A percentile compares a stretch with the other conserved stretches of the same genome.
phyloP scores from a whole-genome alignment of 352 stramenopile species.

The Globisporangium parvum region DNA sequence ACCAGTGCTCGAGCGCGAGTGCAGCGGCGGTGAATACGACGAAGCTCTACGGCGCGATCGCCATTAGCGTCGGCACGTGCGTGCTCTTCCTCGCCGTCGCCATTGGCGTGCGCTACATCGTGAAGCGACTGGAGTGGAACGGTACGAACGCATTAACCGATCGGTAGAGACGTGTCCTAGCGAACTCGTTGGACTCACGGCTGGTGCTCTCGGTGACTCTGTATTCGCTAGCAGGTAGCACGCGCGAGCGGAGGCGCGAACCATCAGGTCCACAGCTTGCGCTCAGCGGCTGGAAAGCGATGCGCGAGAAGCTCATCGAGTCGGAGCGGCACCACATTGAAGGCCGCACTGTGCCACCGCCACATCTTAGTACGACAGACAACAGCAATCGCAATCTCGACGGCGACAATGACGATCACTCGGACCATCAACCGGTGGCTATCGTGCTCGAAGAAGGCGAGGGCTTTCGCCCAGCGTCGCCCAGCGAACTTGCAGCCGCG shows the following conservation, averaged over 20 bases:
- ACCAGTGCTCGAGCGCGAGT: slow-evolving; percentile 6
- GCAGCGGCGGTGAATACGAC: slow-evolving; percentile 1
- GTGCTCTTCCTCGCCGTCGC: slow-evolving; percentile 8
- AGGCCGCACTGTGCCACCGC: slow-evolving; percentile 7
- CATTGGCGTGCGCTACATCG: slow-evolving; percentile 8
- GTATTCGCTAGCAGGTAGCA: neutral
- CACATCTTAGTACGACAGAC: slow-evolving; percentile 6
- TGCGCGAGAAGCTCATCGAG: slow-evolving; percentile 15
- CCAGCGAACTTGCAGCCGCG: slow-evolving; percentile 11
- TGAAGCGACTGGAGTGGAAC: slow-evolving; percentile 9
- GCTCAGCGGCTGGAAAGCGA: slow-evolving; percentile 11
- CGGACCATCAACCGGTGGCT: slow-evolving; percentile 4
- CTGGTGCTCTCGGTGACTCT: neutral
- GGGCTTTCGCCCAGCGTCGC: slow-evolving; percentile 19
- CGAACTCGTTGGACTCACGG: neutral
- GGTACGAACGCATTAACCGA: neutral
- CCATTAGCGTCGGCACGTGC: slow-evolving; percentile 2
- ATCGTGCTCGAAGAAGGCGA: slow-evolving; percentile 21
- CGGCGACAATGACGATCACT: neutral
- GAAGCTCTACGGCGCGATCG: slow-evolving; percentile 2
- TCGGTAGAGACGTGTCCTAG: neutral
- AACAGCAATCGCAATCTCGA: neutral
- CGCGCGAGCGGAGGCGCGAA: neutral
- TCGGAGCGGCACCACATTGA: slow-evolving; percentile 16
- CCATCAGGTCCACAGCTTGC: slow-evolving; percentile 6